Evolutionary conservation across 2,329 filamentous ascomycete genomes (phyloP), one percentile per base, ranked within the genome.

Genomic region (Arthroderma sp.): DNA sequence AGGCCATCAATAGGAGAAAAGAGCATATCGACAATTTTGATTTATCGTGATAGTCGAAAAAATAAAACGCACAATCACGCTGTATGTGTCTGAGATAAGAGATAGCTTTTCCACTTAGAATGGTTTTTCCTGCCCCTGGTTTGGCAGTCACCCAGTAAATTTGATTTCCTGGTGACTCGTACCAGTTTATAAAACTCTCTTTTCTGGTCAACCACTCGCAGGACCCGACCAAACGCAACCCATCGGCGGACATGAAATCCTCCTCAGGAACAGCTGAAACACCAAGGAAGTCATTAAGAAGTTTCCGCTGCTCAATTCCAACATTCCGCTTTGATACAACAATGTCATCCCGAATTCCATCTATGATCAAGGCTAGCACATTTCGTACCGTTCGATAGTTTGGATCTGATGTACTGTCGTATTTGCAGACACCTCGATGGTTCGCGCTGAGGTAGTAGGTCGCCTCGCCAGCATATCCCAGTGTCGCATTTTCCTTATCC

Each of bases 341-440:
- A 3, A 11, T 34, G 3, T 34, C 32, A 9, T 34, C 11, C 11
- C 32, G 32, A 9, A 34, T 9, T 34, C 9, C 11, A 40, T 61
- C 58, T 38, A 62, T 45, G 32, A 52, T 58, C 9, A 56, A 56
- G 36, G 46, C 42, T 2, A 64, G 52, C 7, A 59, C 54, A 46
- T 64, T 60, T 37, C 59, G 53, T 5, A 65, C 43, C 8, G 53
- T 55, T 39, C 41, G 49, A 44, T 62, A 65, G 42, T 63, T 66
- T 1, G 56, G 51, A 43, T 65, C 60, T 2, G 41, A 36, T 11
- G 8, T 11, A 34, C 54, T 56, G 6, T 53, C 46, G 42, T 60
- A 71, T 44, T 70, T 71, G 57, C 65, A 69, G 6, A 69, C 59
- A 1, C 53, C 50, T 36, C 65, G 63, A 43, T 71, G 68, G 43